These are phyloP conservation scores for Scheffersomyces stipitis DNA, from an alignment of 805 yeast species.

Conservation along the genomic window DNA sequence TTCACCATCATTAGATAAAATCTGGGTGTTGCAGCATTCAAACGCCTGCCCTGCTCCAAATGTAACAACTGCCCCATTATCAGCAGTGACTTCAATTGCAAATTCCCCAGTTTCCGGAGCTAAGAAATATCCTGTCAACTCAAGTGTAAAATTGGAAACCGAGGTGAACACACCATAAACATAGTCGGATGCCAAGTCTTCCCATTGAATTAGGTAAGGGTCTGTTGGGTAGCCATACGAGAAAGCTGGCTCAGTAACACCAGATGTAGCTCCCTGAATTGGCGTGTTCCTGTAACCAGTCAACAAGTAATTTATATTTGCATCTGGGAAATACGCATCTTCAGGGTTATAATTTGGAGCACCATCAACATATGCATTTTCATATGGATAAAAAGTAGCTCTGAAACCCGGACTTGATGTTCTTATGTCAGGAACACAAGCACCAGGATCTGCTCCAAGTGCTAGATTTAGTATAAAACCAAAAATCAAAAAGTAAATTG, in stretches of 20 bases:
- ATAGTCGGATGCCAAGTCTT: not conserved
- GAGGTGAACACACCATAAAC: not conserved
- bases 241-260: not conserved
- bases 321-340: not conserved
- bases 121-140: constrained; percentile 6
- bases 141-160: not conserved
- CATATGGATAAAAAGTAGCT: not conserved
- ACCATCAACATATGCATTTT: not conserved
- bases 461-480: too few species aligned
- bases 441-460: not conserved
- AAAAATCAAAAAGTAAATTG: too few species aligned
- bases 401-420: not conserved
- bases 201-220: not conserved
- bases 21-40: not conserved
- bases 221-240: not conserved
- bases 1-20: not conserved
- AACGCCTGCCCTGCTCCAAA: not conserved
- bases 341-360: not conserved
- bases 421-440: not conserved
- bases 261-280: not conserved
- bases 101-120: constrained; percentile 16
- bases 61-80: not conserved
- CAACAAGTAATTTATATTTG: not conserved
- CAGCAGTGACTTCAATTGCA: not conserved
- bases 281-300: not conserved